phyloP scores from a whole-genome alignment of 2,329 filamentous ascomycete species.

The Cladorrhinum sp. region DNA sequence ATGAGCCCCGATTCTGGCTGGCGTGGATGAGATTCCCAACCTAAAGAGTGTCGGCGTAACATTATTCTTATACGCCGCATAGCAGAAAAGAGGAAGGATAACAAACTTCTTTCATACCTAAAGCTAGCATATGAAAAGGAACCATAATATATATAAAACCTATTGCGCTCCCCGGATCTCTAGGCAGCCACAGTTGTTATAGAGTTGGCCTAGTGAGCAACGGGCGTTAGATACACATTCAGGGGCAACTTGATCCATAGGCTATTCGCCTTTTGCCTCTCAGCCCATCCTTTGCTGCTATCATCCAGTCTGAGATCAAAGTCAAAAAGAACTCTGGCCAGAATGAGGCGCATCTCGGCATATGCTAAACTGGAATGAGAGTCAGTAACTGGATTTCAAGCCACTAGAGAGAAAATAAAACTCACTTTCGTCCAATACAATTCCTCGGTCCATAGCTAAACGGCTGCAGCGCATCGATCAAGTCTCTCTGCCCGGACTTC shows the following conservation, averaged over 20 bases:
- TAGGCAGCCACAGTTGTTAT: too few species aligned
- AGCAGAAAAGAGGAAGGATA: too few species aligned
- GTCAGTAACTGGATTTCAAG: background rate
- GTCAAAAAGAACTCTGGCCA: constrained; percentile 43
- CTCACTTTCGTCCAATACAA: constrained; percentile 42
- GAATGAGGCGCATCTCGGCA: constrained; percentile 46
- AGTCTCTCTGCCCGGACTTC: constrained; percentile 23
- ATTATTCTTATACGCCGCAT: too few species aligned
- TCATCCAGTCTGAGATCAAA: constrained; percentile 42
- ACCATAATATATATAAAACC: too few species aligned
- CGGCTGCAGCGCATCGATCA: constrained; percentile 34
- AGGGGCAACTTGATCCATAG: constrained; percentile 1
- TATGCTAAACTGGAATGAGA: constrained; percentile 37
- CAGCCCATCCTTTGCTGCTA: constrained; percentile 35
- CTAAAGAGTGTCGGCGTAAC: too few species aligned
- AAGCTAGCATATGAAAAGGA: too few species aligned
- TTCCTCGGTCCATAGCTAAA: constrained; percentile 40
- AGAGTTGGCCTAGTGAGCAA: too few species aligned
- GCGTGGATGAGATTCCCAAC: too few species aligned
- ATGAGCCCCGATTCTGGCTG: too few species aligned
- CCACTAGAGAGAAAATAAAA: background rate
- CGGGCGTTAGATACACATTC: background rate
- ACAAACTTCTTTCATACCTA: too few species aligned
- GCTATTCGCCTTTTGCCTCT: constrained; percentile 21
- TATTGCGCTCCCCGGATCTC: too few species aligned